Conservation (phyloP, 257 asterid genomes). For the Striga asiatica region DNA sequence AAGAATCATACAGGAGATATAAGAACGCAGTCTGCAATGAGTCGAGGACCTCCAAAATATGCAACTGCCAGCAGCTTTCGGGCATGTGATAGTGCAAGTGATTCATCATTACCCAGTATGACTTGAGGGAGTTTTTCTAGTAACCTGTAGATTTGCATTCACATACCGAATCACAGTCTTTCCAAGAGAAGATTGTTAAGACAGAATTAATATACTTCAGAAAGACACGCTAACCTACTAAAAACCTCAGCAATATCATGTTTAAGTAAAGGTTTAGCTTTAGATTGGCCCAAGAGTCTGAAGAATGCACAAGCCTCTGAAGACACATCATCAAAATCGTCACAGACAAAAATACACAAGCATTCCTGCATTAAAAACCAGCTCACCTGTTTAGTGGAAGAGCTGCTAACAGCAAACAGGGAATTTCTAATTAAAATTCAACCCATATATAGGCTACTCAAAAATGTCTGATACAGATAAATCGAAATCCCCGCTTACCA, state of each 20-base stretch:
- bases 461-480: constrained; percentile 5
- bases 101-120: constrained; percentile 68
- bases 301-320: constrained; percentile 52
- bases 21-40: constrained; percentile 58
- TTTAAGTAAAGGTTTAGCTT: constrained; percentile 30
- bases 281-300: constrained; percentile 35
- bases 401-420: neutral
- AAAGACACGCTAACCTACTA: constrained; percentile 38
- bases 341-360: constrained; percentile 64
- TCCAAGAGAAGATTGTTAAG: constrained; percentile 10
- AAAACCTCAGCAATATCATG: constrained; percentile 49
- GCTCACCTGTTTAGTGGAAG: neutral
- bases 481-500: constrained; percentile 55
- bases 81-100: constrained; percentile 61
- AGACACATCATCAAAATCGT: constrained; percentile 72
- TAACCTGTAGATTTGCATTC: constrained; percentile 44
- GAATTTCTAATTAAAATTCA: neutral
- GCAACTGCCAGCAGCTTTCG: constrained; percentile 69
- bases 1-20: constrained; percentile 63
- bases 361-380: constrained; percentile 59
- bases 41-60: constrained; percentile 70
- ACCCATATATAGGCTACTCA: constrained; percentile 14
- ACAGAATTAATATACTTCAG: constrained; percentile 6
- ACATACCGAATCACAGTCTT: neutral
- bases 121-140: constrained; percentile 84